phyloP scores from a whole-genome alignment of 257 asterid species.

The Sherardia arvensis region DNA sequence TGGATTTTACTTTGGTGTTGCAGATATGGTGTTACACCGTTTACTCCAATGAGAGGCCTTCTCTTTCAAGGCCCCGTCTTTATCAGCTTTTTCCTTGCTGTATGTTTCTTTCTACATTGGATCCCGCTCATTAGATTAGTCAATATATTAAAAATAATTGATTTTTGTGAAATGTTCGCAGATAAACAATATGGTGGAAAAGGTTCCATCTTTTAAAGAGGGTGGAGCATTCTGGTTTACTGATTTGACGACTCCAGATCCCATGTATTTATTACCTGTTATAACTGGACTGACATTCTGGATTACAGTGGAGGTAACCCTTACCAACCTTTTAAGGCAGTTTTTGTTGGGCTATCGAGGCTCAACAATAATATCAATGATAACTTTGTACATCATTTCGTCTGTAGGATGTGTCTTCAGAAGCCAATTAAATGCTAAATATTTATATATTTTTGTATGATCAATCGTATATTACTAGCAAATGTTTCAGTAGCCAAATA shows the following conservation, averaged over 20 bases:
- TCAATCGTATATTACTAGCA: not conserved
- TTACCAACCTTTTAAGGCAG: not conserved
- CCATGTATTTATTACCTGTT: slow-evolving; percentile 63
- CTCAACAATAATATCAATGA: not conserved
- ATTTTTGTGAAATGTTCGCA: slow-evolving; percentile 24
- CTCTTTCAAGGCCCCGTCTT: slow-evolving; percentile 77
- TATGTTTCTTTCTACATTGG: slow-evolving; percentile 25
- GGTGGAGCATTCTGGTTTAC: slow-evolving; percentile 89
- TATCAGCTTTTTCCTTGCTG: slow-evolving; percentile 79
- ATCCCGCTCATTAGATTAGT: not conserved
- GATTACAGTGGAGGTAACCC: slow-evolving; percentile 78
- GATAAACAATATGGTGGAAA: slow-evolving; percentile 72
- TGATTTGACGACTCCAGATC: slow-evolving; percentile 86
- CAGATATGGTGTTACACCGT: slow-evolving; percentile 85
- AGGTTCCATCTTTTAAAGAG: slow-evolving; percentile 82
- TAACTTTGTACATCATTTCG: not conserved
- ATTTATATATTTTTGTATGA: no score
- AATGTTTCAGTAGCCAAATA: not conserved
- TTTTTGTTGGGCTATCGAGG: not conserved
- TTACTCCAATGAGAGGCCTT: slow-evolving; percentile 76
- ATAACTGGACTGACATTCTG: slow-evolving; percentile 84
- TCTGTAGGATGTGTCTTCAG: not conserved
- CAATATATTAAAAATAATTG: slow-evolving; percentile 2
- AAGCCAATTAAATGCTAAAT: not conserved
- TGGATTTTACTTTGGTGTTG: slow-evolving; percentile 18